Evolutionary conservation across 1,139 yeast species (phyloP), one percentile per base, ranked within the genome.

Genomic region (Blastobotrys buckinghamii): DNA sequence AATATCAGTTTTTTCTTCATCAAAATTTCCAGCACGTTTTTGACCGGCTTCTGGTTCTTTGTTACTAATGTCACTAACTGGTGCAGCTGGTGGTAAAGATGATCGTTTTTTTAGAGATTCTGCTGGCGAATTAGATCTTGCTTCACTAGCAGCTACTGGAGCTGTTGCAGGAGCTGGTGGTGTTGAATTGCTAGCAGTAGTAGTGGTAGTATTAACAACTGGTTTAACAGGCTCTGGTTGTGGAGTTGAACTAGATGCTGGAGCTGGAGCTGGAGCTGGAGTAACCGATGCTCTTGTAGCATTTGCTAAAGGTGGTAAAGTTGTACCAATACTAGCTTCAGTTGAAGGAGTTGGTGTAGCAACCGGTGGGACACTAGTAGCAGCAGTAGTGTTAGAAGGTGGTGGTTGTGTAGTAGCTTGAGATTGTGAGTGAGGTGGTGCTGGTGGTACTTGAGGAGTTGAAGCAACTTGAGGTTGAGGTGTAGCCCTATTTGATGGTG

Each of bases 21-120:
- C 24, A 45, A 48, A 50, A 8, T 50, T 51, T 9, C 51, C 53
- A 12, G 45, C 29, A n/a, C 52, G 41, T 46, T 52, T 51, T 29
- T 42, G 44, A n/a, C 44, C 46, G 10, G 47, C 44, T 24, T 47
- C 39, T 10, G 49, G 42, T 9, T 34, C 38, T 9, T 34, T 34
- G 6, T 6, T 16, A 33, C 36, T 33, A 33, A 32, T 6, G 6
- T 30, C 13, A 17, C 32, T 9, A 30, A 7, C 37, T 34, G 20
- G 44, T 26, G 50, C 39, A 24, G 39, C 39, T 38, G 43, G 42
- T 15, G 50, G 36, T 24, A 38, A 36, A 33, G 29, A 15, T 32
- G 35, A 15, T 15, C 7, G 35, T 32, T 4, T 4, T 32, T 4
- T 4, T 16, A 5, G 35, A 32, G 35, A 32, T 5, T 32, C 7